Base-by-base conservation (phyloP, 805 yeast species). In the Candida cerambycidarum region DNA sequence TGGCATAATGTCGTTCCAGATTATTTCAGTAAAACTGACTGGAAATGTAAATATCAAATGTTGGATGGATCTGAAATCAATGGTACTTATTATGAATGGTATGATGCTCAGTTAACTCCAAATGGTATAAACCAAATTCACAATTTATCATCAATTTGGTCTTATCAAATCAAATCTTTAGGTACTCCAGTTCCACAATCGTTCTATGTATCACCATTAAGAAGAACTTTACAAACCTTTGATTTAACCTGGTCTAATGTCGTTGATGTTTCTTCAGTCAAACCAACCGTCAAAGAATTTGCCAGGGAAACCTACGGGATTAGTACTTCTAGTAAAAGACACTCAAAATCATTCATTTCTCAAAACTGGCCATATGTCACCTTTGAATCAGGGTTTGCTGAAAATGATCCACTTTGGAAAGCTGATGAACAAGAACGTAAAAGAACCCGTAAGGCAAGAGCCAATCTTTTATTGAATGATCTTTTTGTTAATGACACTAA, bases 251-350 rank as follows among this genome's bases (percentile, higher is more conserved):
- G 68, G 67, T 32, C 32, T 4, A 35, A 29, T 9, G 32, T 54
- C 23, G 33, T 59, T 43, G 39, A 61, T 32, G 55, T 59, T 5
- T 19, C 27, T 2, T 46, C 52, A 13, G 19, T 23, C 3, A 27
- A 32, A 18, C 64, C 67, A 1, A 29, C 48, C 6, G 57, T 63
- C 15, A 61, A 57, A 39, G 69, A 63, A 40, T 29, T 39, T 29
- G 57, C 61, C 1, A 45, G 70, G 33, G 70, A 64, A 43, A 58
- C 62, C 4, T 64, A 62, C 42, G 70, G 70, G 1, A 54, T 63
- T 14, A 59, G 61, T 3, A 60, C 67, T 2, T 54, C 52, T 16
- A 60, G 66, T 37, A 46, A 57, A 45, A 51, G 67, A 32, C 68
- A 63, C 42, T 28, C 45, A 31, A 49, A 51, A 27, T 29, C 47